Base-by-base conservation (phyloP, 345 rosid genomes). In the Brassica cretica region DNA sequence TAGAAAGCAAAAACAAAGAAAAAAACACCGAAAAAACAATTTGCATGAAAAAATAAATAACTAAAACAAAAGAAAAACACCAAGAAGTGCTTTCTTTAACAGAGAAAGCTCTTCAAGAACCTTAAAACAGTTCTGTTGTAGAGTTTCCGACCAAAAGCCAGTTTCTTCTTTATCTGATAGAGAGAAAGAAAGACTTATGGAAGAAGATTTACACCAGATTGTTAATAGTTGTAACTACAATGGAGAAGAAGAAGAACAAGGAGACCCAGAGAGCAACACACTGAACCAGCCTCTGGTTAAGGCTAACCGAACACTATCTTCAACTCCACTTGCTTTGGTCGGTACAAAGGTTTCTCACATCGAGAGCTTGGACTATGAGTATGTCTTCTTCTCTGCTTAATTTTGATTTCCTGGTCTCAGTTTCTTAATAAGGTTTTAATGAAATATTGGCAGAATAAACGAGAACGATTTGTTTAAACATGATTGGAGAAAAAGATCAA, bases 311-410 rank as follows among this genome's bases (percentile, higher is more conserved):
- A 88, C 97, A 2, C 85, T 90, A 21, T 92, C 97, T 73, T 88
- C 97, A 9, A 90, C 33, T 51, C 95, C 95, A 37, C 85, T 89
- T 3, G 98, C 98, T 80, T 72, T 89, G 76, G 92, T 92, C 49
- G 97, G 98, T 74, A 85, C 93, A 63, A 92, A 92, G 76, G 96
- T 92, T 60, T 89, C 98, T 21, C 84, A 89, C 63, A 87, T 94
- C 6, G 97, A 94, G 82, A 94, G 97, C 87, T 84, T 92, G 83
- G 93, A 94, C 73, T 92, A 94, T 55, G 97, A 92, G 98, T 94
- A 85, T 85, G 75, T 80, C 64, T 25, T 71, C n/a, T 19, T 44
- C 21, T 32, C 41, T 64, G 24, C 8, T 14, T 15, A 71, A 2
- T 8, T 18, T 65, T 73, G 56, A 55, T 12, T 21, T 49, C 69